Evolutionary conservation across 495 filamentous ascomycete species (phyloP), one percentile per base, ranked within the genome.

Genomic region (Daldinia caldariorum): DNA sequence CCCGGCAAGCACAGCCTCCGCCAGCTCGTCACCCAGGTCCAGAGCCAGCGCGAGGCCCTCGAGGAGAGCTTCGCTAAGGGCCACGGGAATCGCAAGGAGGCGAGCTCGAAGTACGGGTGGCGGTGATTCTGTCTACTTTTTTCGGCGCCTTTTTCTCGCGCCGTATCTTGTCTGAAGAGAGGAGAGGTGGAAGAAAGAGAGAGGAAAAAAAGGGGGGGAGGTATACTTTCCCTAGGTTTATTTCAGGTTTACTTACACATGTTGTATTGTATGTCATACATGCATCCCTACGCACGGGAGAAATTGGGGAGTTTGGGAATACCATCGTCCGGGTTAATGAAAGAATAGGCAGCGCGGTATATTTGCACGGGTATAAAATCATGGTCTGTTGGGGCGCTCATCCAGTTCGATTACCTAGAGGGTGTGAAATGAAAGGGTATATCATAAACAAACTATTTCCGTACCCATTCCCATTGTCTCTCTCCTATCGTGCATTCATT

Each of bases 51-150:
- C 77, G 90, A 92, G 5, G 92, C 92, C 6, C 79, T 97, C 74
- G 93, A 97, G 77, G 94, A 97, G 77, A 91, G 89, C 74, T 97
- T 96, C 82, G 92, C 92, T 4, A 79, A 85, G 65, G 92, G 89
- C 16, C 85, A 84, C 74, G 86, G 86, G 74, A 93, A 92, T 74
- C 88, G 90, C 77, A 88, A 85, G 66, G 93, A 96, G 69, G 92
- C 92, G 5, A 91, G 90, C 8, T 87, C 87, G 20, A 87, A 87
- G 73, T 97, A 97, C 84, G 94, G 94, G 6, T 97, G 92, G 91
- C 91, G 79, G 71, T 78, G 76, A 26, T 26, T 26, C 1, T 26
- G 26, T 26, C n/a, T 26, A 26, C 26, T 26, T 26, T 26, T 26
- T n/a, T n/a, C n/a, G n/a, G n/a, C n/a, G n/a, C n/a, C n/a, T n/a